Percentiles rank a stretch among this genome's conserved stretches.
phyloP scores from a whole-genome alignment of 1,139 yeast species.

The Candida sp. region DNA sequence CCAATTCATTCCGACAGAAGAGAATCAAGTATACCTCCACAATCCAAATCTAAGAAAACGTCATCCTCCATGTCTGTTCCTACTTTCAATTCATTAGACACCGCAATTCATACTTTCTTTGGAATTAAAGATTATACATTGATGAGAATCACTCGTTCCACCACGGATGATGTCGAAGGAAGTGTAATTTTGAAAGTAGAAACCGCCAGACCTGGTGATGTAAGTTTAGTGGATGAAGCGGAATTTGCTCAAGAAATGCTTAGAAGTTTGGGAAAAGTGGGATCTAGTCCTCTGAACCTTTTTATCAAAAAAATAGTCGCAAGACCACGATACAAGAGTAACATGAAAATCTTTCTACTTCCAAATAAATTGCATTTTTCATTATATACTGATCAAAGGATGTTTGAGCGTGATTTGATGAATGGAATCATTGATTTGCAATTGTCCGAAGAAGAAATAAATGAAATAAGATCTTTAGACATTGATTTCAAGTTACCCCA shows the following conservation, averaged over 20 bases:
- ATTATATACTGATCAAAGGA: slow-evolving; percentile 47
- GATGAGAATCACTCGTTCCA: slow-evolving; percentile 52
- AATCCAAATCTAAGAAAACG: slow-evolving; percentile 3
- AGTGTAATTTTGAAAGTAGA: slow-evolving; percentile 50
- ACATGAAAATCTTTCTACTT: slow-evolving; percentile 45
- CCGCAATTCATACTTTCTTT: slow-evolving; percentile 44
- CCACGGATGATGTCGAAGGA: slow-evolving; percentile 50
- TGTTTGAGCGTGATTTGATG: slow-evolving; percentile 49
- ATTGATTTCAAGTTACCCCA: neutral
- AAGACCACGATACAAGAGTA: slow-evolving; percentile 49
- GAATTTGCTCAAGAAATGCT: slow-evolving; percentile 41
- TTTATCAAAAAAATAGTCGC: slow-evolving; percentile 47
- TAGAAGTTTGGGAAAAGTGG: slow-evolving; percentile 34
- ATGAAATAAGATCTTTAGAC: slow-evolving; percentile 1
- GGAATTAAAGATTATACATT: slow-evolving; percentile 39
- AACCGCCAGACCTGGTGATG: slow-evolving; percentile 52
- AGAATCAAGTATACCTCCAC: neutral
- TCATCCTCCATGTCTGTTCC: slow-evolving; percentile 15
- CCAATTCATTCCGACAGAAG: neutral
- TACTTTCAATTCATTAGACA: slow-evolving; percentile 43
- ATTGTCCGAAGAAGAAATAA: slow-evolving; percentile 3
- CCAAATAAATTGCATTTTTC: slow-evolving; percentile 31
- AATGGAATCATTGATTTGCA: slow-evolving; percentile 43
- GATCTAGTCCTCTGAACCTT: slow-evolving; percentile 42
- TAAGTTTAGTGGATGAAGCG: slow-evolving; percentile 45